Evolutionary conservation across 2,329 filamentous ascomycete genomes (phyloP).

Genomic region (Hypoxylon sp.): DNA sequence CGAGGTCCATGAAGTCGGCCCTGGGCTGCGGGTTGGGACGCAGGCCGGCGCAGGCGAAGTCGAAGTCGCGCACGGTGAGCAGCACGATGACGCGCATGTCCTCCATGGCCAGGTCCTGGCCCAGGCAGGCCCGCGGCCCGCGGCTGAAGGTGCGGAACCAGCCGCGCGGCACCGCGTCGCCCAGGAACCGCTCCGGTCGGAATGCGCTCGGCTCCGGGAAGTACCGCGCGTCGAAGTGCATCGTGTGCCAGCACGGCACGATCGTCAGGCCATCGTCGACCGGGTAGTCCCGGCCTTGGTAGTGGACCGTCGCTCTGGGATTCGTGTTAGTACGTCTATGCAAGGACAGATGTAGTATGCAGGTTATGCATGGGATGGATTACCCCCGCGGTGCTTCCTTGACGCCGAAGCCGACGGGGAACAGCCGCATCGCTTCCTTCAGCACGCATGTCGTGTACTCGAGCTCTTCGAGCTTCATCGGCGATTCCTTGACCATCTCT

Average conservation of each 20-base stretch:
- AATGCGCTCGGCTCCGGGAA: constrained; percentile 7
- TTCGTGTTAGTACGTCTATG: neutral
- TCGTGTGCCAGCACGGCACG: constrained; percentile 1
- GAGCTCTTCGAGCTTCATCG: neutral
- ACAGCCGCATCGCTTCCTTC: neutral
- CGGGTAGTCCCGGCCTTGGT: constrained; percentile 7
- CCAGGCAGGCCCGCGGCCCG: constrained; percentile 45
- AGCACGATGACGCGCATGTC: constrained; percentile 39
- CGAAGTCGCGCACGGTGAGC: constrained; percentile 36
- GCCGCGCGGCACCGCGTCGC: constrained; percentile 6
- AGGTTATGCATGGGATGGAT: neutral
- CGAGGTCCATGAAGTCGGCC: neutral
- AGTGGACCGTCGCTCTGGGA: neutral
- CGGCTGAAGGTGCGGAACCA: constrained; percentile 46
- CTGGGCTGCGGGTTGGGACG: constrained; percentile 8
- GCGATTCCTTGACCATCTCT: neutral
- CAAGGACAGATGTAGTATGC: neutral
- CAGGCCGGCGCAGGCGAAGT: constrained; percentile 21
- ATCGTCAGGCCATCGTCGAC: neutral
- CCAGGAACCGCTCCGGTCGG: constrained; percentile 22
- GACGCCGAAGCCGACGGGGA: neutral
- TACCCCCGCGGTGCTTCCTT: constrained; percentile 4
- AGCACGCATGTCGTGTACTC: neutral
- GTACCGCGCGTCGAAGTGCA: constrained; percentile 6
- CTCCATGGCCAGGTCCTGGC: constrained; percentile 41